phyloP scores from a whole-genome alignment of 495 filamentous ascomycete genomes.

The Penicillium pulvis region DNA sequence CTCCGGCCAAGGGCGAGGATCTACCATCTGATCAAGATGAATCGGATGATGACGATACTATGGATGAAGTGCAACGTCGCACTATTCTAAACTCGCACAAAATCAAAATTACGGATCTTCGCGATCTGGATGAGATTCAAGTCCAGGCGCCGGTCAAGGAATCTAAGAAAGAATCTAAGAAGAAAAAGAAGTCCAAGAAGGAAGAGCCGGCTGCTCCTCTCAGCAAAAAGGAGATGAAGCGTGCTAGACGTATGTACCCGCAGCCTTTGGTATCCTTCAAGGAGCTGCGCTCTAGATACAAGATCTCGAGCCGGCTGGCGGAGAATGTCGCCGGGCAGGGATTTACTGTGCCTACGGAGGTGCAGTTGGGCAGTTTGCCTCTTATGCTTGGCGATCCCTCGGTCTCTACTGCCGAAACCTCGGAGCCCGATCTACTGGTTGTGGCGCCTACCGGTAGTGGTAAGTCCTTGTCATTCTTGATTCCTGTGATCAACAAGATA shows the following conservation, averaged over 20 bases:
- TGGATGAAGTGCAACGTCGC: conserved; percentile 67
- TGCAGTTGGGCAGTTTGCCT: conserved; percentile 85
- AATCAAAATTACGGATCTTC: conserved; percentile 79
- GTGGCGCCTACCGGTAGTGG: conserved; percentile 95
- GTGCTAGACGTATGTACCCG: conserved; percentile 60
- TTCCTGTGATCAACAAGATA: conserved; percentile 78
- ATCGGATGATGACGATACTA: conserved; percentile 34
- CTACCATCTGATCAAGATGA: conserved; percentile 21
- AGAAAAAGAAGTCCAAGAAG: conserved; percentile 54
- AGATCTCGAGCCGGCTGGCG: conserved; percentile 66
- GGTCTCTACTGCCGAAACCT: conserved; percentile 12
- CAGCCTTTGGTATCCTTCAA: conserved; percentile 78
- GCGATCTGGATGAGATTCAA: conserved; percentile 42
- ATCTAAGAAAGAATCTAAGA: conserved; percentile 54
- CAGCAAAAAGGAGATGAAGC: conserved; percentile 56
- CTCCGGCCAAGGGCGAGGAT: conserved; percentile 19
- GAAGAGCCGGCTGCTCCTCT: conserved; percentile 39
- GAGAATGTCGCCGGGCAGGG: conserved; percentile 83
- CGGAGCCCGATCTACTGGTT: conserved; percentile 72
- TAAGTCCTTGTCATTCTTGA: conserved; percentile 92
- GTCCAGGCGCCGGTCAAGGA: conserved; percentile 44
- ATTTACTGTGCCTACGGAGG: conserved; percentile 85
- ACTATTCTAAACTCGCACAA: conserved; percentile 79
- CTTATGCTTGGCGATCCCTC: conserved; percentile 59
- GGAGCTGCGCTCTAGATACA: conserved; percentile 68